Percentiles rank a stretch among this genome's conserved stretches.
Conservation (phyloP, 306 rosid species). For the Medicago ruthenica region DNA sequence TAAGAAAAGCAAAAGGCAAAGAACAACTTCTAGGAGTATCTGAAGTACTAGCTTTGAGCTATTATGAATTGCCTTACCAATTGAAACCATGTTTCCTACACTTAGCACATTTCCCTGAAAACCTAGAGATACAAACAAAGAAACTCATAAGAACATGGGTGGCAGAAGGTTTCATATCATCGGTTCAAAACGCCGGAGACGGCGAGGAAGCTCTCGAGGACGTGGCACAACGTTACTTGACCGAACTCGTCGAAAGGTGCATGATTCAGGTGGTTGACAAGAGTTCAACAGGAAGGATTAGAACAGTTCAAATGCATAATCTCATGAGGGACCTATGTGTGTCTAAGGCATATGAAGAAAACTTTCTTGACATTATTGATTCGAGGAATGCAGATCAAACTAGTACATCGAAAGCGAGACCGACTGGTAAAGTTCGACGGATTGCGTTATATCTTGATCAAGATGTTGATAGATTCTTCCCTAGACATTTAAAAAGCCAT, state of each 20-base stretch:
- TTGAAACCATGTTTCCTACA: constrained; percentile 66
- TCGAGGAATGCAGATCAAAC: constrained; percentile 41
- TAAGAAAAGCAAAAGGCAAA: constrained; percentile 48
- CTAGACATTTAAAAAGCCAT: constrained; percentile 33
- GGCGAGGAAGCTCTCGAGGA: constrained; percentile 48
- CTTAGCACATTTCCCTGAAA: constrained; percentile 63
- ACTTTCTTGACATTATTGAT: constrained; percentile 48
- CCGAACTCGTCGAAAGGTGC: constrained; percentile 55
- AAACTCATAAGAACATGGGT: constrained; percentile 59
- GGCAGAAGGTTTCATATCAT: constrained; percentile 63
- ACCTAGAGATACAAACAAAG: constrained; percentile 55
- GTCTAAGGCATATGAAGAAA: constrained; percentile 52
- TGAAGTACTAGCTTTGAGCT: constrained; percentile 60
- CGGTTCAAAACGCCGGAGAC: constrained; percentile 42
- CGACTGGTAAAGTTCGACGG: constrained; percentile 49
- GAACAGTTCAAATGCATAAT: constrained; percentile 59
- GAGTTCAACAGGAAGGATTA: constrained; percentile 56
- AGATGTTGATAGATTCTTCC: constrained; percentile 41
- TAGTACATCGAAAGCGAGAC: constrained; percentile 15
- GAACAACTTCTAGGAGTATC: constrained; percentile 47
- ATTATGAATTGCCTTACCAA: constrained; percentile 60
- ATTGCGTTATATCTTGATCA: constrained; percentile 43
- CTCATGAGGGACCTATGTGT: constrained; percentile 58
- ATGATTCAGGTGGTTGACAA: constrained; percentile 50
- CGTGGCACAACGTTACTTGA: constrained; percentile 50